Evolutionary conservation across 108 stramenopile genomes (phyloP).

Genomic region (Nitzschia palea): DNA sequence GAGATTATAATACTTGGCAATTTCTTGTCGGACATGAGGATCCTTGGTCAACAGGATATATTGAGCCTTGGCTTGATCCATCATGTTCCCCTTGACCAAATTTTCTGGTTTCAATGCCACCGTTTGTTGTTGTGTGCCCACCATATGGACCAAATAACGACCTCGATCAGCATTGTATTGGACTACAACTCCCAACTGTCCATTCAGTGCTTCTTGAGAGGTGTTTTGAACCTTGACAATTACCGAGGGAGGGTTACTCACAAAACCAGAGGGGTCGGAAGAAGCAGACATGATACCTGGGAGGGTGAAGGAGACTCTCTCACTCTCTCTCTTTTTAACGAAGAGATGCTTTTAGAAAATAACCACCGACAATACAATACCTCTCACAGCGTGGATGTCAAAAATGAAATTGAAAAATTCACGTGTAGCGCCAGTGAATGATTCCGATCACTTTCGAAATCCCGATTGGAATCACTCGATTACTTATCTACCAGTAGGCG

Average conservation of each 20-base stretch:
- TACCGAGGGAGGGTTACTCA: constrained; percentile 45
- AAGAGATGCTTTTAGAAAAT: too few relatives aligned
- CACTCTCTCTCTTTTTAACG: too few relatives aligned
- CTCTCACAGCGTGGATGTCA: too few relatives aligned
- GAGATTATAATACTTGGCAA: constrained; percentile 9
- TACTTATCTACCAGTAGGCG: too few relatives aligned
- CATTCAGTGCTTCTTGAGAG: constrained; percentile 41
- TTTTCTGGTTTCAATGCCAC: constrained; percentile 48
- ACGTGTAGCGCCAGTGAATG: too few relatives aligned
- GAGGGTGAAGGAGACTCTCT: too few relatives aligned
- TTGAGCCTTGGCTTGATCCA: constrained; percentile 42
- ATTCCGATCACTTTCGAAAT: too few relatives aligned
- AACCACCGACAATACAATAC: too few relatives aligned
- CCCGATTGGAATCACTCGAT: too few relatives aligned
- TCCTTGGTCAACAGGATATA: constrained; percentile 35
- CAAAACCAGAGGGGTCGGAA: constrained; percentile 39
- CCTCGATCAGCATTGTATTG: constrained; percentile 28
- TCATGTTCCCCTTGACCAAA: constrained; percentile 22
- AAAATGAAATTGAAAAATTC: too few relatives aligned
- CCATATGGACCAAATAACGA: constrained; percentile 44
- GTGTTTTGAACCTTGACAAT: constrained; percentile 47
- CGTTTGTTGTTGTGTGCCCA: constrained; percentile 14
- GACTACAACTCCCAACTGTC: constrained; percentile 39
- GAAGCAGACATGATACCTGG: constrained; percentile 3
- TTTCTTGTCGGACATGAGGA: constrained; percentile 27